Conservation (phyloP, 768 basidiomycete genomes). For the Mycena olivaceomarginata region DNA sequence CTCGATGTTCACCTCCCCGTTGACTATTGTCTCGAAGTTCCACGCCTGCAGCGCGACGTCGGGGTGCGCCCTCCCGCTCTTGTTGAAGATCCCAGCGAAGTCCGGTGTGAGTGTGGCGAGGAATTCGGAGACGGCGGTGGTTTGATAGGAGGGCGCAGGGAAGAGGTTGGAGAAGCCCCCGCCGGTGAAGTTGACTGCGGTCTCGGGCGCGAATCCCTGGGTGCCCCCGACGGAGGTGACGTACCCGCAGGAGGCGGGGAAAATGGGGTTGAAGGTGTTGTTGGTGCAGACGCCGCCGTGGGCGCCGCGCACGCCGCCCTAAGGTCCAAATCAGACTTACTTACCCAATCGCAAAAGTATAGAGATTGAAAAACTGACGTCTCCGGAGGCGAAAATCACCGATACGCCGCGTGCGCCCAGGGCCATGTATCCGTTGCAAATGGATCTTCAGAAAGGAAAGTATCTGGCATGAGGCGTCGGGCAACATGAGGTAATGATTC, state of each 20-base stretch:
- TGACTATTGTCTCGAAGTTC: not conserved
- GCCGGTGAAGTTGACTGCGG: slow-evolving; percentile 43
- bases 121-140: slow-evolving; percentile 50
- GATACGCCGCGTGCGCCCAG: slow-evolving; percentile 28
- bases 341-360: not conserved
- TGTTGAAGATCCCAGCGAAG: slow-evolving; percentile 22
- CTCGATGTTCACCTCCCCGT: not conserved
- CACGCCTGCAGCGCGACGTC: slow-evolving; percentile 35
- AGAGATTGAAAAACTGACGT: not conserved
- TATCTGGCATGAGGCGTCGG: not conserved
- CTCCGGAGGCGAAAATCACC: slow-evolving; percentile 48
- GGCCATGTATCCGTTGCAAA: slow-evolving; percentile 29
- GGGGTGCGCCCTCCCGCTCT: slow-evolving; percentile 44
- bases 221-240: slow-evolving; percentile 27
- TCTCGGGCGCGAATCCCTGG: slow-evolving; percentile 24
- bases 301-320: slow-evolving; percentile 27
- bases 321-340: not conserved
- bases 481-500: not conserved
- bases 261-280: slow-evolving; percentile 53
- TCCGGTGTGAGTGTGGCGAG: slow-evolving; percentile 34
- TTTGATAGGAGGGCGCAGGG: slow-evolving; percentile 55
- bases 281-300: slow-evolving; percentile 43
- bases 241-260: slow-evolving; percentile 28
- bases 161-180: slow-evolving; percentile 66
- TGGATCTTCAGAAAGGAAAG: not conserved